These are phyloP conservation scores for Eucalyptus rudis DNA, from an alignment of 345 rosid genomes.

Conservation along the genomic window DNA sequence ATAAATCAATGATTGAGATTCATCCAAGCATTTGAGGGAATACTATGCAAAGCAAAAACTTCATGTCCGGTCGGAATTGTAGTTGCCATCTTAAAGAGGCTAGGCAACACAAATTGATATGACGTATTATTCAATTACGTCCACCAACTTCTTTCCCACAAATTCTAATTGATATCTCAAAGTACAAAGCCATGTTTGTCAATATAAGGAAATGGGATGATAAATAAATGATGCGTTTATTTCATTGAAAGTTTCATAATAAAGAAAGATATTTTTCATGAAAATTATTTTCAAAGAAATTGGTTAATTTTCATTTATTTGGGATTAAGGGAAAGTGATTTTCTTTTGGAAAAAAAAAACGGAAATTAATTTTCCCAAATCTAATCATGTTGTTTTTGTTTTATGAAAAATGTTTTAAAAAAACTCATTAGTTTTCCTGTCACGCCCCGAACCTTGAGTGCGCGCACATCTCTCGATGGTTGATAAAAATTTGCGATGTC, in stretches of 20 bases:
- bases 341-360: background rate
- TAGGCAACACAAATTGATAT: background rate
- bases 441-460: no score
- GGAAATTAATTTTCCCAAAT: background rate
- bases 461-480: no score
- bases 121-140: no score
- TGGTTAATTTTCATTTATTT: background rate
- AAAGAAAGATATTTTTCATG: background rate
- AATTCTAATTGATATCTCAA: background rate
- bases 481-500: no score
- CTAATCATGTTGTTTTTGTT: background rate
- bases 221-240: no score
- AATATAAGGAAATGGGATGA: background rate
- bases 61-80: background rate
- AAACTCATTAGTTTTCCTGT: background rate
- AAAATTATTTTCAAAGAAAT: background rate
- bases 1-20: background rate
- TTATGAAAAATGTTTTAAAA: background rate
- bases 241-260: no score
- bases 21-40: background rate
- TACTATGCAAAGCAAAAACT: background rate
- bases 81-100: background rate
- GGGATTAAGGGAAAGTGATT: background rate
- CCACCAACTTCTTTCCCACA: background rate
- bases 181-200: background rate